phyloP scores from a whole-genome alignment of 1,284 basidiomycete genomes.

The Phylloporus sp. region DNA sequence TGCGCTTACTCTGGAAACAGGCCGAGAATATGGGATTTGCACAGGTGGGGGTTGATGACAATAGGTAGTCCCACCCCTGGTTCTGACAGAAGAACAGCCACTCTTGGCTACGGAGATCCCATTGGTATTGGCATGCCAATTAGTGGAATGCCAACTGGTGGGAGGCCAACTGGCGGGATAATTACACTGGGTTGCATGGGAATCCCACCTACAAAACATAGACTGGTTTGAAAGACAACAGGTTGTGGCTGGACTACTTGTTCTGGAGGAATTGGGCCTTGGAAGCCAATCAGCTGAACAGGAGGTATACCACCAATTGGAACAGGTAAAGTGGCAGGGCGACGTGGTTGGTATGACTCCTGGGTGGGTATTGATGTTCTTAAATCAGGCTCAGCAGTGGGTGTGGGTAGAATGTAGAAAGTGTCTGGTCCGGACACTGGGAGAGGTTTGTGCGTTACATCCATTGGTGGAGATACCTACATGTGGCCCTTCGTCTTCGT shows the following conservation, averaged over 20 bases:
- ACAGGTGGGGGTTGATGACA: constrained; percentile 33
- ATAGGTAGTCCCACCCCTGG: constrained; percentile 16
- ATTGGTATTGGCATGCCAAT: constrained; percentile 1
- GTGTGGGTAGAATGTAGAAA: constrained; percentile 26
- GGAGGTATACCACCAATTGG: constrained; percentile 17
- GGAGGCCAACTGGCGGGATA: constrained; percentile 15
- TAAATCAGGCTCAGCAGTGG: constrained; percentile 23
- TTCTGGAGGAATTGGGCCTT: constrained; percentile 28
- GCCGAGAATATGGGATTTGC: constrained; percentile 21
- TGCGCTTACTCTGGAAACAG: constrained; percentile 24
- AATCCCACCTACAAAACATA: constrained; percentile 7
- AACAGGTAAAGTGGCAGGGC: constrained; percentile 26
- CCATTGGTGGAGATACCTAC: constrained; percentile 34
- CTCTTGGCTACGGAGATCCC: background rate
- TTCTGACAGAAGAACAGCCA: background rate
- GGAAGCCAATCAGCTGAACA: constrained; percentile 26
- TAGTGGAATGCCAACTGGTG: too few relatives aligned
- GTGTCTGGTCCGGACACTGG: constrained; percentile 30
- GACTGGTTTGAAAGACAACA: constrained; percentile 20
- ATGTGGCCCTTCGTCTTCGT: constrained; percentile 28
- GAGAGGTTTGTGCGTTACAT: constrained; percentile 22
- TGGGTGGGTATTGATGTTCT: constrained; percentile 38
- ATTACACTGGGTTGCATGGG: too few relatives aligned
- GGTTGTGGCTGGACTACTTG: constrained; percentile 24
- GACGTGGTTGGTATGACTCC: constrained; percentile 26